Base-by-base conservation (phyloP, 352 stramenopile species). In the Chrysophaeum taylorii region DNA sequence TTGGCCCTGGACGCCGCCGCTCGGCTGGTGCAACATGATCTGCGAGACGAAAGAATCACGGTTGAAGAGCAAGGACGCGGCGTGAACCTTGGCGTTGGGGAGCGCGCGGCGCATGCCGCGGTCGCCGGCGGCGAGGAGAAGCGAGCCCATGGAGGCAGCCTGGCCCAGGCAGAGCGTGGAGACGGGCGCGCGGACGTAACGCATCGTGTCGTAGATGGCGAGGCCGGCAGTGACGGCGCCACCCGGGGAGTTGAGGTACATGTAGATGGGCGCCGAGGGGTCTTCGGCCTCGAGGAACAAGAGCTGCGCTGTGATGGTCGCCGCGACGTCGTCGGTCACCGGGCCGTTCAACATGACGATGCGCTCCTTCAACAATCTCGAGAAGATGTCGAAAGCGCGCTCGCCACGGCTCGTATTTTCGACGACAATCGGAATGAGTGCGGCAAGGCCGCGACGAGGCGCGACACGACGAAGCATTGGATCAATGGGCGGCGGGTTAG, bases 221-320 rank as follows among this genome's bases (percentile, higher is more conserved):
- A 50, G 45, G 0, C 94, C 94, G 7, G 93, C 95, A 35, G 90
- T 98, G 31, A 98, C 93, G 37, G 96, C 82, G 36, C 94, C 94
- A 15, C 94, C 93, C 15, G 94, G 94, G 61, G 86, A 95, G 80
- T 98, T 98, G 74, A 98, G 97, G 80, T 98, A 98, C 91, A 98
- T 97, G 84, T 91, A 96, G 43, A 98, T 84, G 54, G 96, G 92
- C 75, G 95, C 96, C 68, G 96, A 86, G 0, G 94, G 94, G 62
- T 94, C 85, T 74, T 98, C 93, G 5, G 91, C 76, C 73, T 92
- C 87, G 29, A 93, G 64, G 75, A 91, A 93, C 1, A 93, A 73
- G 0, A 93, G 75, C 72, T 93, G 87, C 9, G 87, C 86, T 14
- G 83, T 89, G 9, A 92, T 82, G 0, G 89, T 37, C 0, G 69